Evolutionary conservation across 257 asterid species (phyloP).

Genomic region (Penstemon newberryi): DNA sequence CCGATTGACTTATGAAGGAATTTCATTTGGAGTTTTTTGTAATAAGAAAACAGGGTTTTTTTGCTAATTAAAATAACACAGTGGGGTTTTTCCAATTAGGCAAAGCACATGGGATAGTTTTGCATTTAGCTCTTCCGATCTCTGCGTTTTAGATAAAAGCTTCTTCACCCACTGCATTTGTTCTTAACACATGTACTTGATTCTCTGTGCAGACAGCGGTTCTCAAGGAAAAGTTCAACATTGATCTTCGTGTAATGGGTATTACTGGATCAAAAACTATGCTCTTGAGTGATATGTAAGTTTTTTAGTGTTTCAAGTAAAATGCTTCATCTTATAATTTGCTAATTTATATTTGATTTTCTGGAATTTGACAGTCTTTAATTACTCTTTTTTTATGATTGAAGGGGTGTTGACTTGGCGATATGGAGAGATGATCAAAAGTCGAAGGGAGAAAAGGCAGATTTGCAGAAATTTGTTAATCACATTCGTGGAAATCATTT

Average conservation of each 20-base stretch:
- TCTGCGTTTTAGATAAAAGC: too few species aligned
- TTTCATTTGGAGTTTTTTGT: too few species aligned
- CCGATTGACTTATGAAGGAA: too few species aligned
- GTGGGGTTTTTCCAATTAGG: too few species aligned
- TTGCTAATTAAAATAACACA: too few species aligned
- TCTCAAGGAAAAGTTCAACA: constrained; percentile 93
- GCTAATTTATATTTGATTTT: neutral
- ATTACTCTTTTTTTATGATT: constrained; percentile 15
- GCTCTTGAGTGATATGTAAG: constrained; percentile 85
- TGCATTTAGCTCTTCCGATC: too few species aligned
- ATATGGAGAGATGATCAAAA: constrained; percentile 75
- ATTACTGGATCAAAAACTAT: constrained; percentile 73
- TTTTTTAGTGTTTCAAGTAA: neutral
- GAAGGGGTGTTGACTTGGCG: constrained; percentile 90
- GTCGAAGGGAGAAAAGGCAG: constrained; percentile 72
- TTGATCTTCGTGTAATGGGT: constrained; percentile 96
- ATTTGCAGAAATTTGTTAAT: constrained; percentile 82
- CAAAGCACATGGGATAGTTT: too few species aligned
- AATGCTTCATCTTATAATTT: neutral
- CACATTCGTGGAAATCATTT: constrained; percentile 87
- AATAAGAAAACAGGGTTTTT: too few species aligned
- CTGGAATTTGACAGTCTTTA: neutral
- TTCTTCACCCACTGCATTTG: too few species aligned
- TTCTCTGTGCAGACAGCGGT: constrained; percentile 66
- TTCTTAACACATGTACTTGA: constrained; percentile 5